A percentile compares a stretch with the other conserved stretches of the same genome.
Evolutionary conservation across 768 basidiomycete species (phyloP).

Genomic region (Paxillus ammoniavirescens): DNA sequence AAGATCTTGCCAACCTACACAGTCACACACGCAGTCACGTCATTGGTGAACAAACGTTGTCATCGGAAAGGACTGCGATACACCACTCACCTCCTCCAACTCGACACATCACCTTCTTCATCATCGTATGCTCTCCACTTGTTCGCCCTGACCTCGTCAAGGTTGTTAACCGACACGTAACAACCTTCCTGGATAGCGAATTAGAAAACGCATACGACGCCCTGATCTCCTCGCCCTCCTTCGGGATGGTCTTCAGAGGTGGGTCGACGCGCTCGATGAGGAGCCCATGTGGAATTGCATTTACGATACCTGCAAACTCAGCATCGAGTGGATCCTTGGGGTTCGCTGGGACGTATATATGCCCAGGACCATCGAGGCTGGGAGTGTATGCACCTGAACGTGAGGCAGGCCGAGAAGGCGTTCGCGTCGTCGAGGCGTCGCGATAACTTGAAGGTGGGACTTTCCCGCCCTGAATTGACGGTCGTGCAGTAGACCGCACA

Average conservation of each 20-base stretch:
- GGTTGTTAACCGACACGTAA: slow-evolving; percentile 80
- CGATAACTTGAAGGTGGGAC: slow-evolving; percentile 77
- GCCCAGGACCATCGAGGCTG: slow-evolving; percentile 48
- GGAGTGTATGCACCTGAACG: slow-evolving; percentile 67
- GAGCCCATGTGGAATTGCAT: slow-evolving; percentile 75
- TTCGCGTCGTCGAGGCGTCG: slow-evolving; percentile 52
- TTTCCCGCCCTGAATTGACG: slow-evolving; percentile 39
- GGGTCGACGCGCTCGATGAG: slow-evolving; percentile 80
- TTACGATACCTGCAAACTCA: slow-evolving; percentile 74
- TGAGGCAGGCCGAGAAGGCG: slow-evolving; percentile 65
- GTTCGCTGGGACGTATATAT: slow-evolving; percentile 66
- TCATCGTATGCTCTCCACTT: slow-evolving; percentile 40
- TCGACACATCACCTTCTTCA: slow-evolving; percentile 89
- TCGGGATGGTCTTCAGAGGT: slow-evolving; percentile 60
- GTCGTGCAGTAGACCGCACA: slow-evolving; percentile 38
- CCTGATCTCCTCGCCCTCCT: slow-evolving; percentile 74
- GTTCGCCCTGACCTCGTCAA: slow-evolving; percentile 57
- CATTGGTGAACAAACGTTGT: not conserved
- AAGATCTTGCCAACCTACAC: slow-evolving; percentile 76
- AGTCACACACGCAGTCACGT: not conserved
- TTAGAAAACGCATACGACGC: slow-evolving; percentile 85
- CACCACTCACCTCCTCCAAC: slow-evolving; percentile 75
- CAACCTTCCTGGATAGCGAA: slow-evolving; percentile 65
- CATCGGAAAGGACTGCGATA: not conserved
- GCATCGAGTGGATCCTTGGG: slow-evolving; percentile 77